These are phyloP conservation scores for Venturia oleaginea DNA, from an alignment of 2,329 filamentous ascomycete species.

Conservation along the genomic window DNA sequence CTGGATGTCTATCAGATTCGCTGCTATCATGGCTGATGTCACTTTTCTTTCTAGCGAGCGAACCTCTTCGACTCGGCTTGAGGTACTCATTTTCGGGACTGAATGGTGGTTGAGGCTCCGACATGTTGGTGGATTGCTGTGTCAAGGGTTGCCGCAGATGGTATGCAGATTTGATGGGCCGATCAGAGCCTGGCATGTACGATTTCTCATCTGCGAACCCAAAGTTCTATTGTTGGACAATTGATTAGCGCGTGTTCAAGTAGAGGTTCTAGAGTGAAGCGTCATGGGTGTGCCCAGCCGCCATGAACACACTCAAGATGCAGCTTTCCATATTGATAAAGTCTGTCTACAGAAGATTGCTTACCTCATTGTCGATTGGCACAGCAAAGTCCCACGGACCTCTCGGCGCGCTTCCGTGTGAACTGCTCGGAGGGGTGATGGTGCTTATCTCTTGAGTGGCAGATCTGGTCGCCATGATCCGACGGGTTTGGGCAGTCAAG, in stretches of 20 bases:
- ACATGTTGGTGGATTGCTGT: slow-evolving; percentile 24
- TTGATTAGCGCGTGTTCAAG: not conserved
- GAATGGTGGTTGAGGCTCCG: slow-evolving; percentile 19
- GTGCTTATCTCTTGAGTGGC: slow-evolving; percentile 21
- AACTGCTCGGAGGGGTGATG: slow-evolving; percentile 31
- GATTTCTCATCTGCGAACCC: not conserved
- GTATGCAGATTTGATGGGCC: slow-evolving; percentile 2
- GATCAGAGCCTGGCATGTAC: not conserved
- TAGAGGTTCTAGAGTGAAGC: not conserved
- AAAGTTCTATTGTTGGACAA: not conserved
- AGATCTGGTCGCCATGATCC: slow-evolving; percentile 14
- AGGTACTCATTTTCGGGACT: slow-evolving; percentile 23
- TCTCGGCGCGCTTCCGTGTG: slow-evolving; percentile 29
- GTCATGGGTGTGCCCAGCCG: not conserved
- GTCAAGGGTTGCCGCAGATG: slow-evolving; percentile 22
- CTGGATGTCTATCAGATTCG: slow-evolving; percentile 39
- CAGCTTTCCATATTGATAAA: not conserved
- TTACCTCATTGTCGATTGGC: slow-evolving; percentile 27
- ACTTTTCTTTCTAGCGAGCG: slow-evolving; percentile 32
- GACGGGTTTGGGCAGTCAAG: not conserved
- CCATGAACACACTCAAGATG: not conserved
- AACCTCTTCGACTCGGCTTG: slow-evolving; percentile 17
- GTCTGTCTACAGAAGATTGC: slow-evolving; percentile 18
- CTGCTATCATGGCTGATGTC: slow-evolving; percentile 33
- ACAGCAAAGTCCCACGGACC: slow-evolving; percentile 26